Evolutionary conservation across 768 basidiomycete genomes (phyloP), one percentile per base, ranked within the genome.

Genomic region (Auricularia cornea): DNA sequence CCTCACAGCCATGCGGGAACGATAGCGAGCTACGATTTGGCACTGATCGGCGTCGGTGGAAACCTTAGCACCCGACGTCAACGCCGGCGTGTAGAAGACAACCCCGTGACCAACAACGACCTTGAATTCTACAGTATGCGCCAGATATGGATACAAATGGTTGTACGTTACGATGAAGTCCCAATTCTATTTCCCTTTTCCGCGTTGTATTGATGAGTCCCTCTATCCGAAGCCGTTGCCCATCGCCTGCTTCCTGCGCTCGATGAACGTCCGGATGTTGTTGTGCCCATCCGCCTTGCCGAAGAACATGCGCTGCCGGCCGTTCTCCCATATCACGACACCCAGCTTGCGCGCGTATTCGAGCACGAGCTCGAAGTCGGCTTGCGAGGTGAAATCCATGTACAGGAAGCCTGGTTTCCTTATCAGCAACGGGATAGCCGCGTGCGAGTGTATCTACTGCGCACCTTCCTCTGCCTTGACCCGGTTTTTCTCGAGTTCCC

Each of bases 401-500:
- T 95, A 97, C 44, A 97, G 83, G 72, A 87, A 93, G 41, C 92
- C 93, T 92, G 75, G 52, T n/a, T n/a, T n/a, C n/a, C n/a, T n/a
- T n/a, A n/a, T n/a, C n/a, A n/a, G n/a, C n/a, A 35, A 51, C 51
- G 61, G 60, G 0, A 35, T 62, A 26, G 4, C 23, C 48, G 64
- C 12, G 30, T 29, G 20, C 18, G 62, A 29, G 59, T 64, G 62
- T 40, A 63, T 69, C 67, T 30, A 32, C 38, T 38, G 72, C 77
- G 63, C 71, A 93, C 95, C 93, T 82, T 96, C 91, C 72, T 87
- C 81, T 48, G 90, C 88, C 70, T 90, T 89, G 11, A 98, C 79
- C 61, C 97, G 84, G 72, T 97, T 94, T 74, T 89, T 84, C 77
- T 98, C 97, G 52, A 95, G 80, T 75, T 99, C 95, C 94, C 97